phyloP scores from a whole-genome alignment of 306 rosid species.

The Neltuma alba region DNA sequence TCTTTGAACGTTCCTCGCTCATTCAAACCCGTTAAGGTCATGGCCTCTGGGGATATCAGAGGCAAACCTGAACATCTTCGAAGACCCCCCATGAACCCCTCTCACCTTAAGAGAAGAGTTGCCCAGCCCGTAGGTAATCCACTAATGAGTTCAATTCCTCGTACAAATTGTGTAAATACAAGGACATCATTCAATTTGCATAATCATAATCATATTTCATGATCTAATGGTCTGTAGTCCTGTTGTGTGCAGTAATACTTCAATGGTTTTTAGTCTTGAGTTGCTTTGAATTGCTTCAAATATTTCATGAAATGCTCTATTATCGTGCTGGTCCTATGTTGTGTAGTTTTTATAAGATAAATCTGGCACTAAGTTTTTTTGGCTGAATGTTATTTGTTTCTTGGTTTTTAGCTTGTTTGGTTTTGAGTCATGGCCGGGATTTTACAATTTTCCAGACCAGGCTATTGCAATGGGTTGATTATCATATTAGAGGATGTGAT shows the following conservation, averaged over 20 bases:
- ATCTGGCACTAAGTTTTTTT: background rate
- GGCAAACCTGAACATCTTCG: slow-evolving; percentile 57
- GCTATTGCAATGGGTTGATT: too few species aligned
- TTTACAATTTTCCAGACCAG: background rate
- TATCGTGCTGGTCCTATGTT: background rate
- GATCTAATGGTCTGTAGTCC: too few species aligned
- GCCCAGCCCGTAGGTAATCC: slow-evolving; percentile 57
- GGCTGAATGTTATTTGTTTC: too few species aligned
- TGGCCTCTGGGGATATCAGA: slow-evolving; percentile 49
- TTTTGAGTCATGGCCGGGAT: background rate
- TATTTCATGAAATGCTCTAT: background rate
- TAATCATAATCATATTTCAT: too few species aligned
- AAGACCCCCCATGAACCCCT: slow-evolving; percentile 34
- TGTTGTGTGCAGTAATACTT: background rate
- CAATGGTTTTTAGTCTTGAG: background rate
- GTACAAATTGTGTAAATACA: background rate
- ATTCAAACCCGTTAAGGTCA: slow-evolving; percentile 45
- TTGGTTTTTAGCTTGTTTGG: background rate
- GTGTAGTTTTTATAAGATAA: background rate
- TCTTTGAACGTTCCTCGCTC: background rate
- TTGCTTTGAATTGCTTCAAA: background rate
- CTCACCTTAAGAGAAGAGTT: slow-evolving; percentile 47
- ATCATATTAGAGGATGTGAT: background rate
- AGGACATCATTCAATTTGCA: too few species aligned
- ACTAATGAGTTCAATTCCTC: background rate